These are phyloP conservation scores for Podospora comata DNA, from an alignment of 495 filamentous ascomycete species.

Conservation along the genomic window DNA sequence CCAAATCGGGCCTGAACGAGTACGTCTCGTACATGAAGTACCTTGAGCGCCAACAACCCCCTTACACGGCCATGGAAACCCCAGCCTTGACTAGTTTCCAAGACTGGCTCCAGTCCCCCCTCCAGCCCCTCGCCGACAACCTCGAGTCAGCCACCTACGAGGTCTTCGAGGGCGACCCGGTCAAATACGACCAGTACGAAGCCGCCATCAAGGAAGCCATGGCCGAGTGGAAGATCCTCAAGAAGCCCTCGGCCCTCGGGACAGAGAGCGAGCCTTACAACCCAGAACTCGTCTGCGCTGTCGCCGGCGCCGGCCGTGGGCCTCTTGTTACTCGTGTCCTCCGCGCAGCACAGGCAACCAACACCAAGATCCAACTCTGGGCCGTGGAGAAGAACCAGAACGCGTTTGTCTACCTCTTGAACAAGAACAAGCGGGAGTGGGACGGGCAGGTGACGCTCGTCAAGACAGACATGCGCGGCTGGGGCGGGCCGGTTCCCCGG, in stretches of 20 bases:
- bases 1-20: constrained; percentile 34
- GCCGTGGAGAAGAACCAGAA: constrained; percentile 98
- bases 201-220: constrained; percentile 77
- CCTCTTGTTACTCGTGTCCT: constrained; percentile 85
- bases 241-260: constrained; percentile 65
- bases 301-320: constrained; percentile 88
- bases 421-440: constrained; percentile 79
- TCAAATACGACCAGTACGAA: constrained; percentile 97
- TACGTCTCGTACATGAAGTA: constrained; percentile 81
- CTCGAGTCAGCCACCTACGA: constrained; percentile 97
- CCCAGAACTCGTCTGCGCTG: constrained; percentile 79
- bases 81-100: constrained; percentile 54
- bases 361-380: constrained; percentile 77
- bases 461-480: constrained; percentile 95
- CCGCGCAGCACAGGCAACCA: constrained; percentile 69
- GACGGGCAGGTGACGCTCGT: constrained; percentile 71
- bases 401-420: constrained; percentile 85
- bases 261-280: constrained; percentile 34
- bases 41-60: constrained; percentile 77
- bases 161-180: constrained; percentile 95
- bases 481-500: constrained; percentile 68
- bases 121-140: constrained; percentile 94
- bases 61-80: constrained; percentile 48
- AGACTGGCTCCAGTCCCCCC: constrained; percentile 89
- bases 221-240: constrained; percentile 68